phyloP scores from a whole-genome alignment of 2,329 filamentous ascomycete species.

The Passalora sequoiae region DNA sequence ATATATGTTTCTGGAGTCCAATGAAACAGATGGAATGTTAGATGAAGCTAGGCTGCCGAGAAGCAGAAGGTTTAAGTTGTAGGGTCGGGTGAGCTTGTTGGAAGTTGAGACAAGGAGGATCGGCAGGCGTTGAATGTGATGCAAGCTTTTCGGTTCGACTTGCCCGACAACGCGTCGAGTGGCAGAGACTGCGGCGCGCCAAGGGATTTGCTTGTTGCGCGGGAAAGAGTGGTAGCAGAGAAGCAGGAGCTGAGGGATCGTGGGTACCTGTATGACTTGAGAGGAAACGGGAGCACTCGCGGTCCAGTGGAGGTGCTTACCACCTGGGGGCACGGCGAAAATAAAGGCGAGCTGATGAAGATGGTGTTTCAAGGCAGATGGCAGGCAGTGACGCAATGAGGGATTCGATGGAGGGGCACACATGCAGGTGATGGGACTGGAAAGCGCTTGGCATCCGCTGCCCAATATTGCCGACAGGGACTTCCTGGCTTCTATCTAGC shows the following conservation, averaged over 20 bases:
- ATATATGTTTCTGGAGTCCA: conserved; percentile 3
- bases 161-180: neutral
- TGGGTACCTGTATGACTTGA: too few species aligned
- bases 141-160: neutral
- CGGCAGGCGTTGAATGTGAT: neutral
- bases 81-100: conserved; percentile 5
- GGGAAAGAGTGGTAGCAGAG: too few species aligned
- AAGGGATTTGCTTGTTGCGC: too few species aligned
- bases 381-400: neutral
- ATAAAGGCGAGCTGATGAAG: neutral
- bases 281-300: too few species aligned
- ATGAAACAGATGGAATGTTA: conserved; percentile 8
- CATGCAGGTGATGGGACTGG: too few species aligned
- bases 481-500: too few species aligned
- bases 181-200: too few species aligned
- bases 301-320: neutral
- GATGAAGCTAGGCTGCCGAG: conserved; percentile 1
- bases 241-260: too few species aligned
- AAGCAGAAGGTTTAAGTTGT: conserved; percentile 7
- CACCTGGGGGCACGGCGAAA: neutral
- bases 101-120: neutral
- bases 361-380: conserved; percentile 4
- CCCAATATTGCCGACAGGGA: too few species aligned
- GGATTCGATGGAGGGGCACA: neutral
- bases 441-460: too few species aligned